These are phyloP conservation scores for Antrodiella citrinella DNA, from an alignment of 768 basidiomycete genomes.

Conservation along the genomic window DNA sequence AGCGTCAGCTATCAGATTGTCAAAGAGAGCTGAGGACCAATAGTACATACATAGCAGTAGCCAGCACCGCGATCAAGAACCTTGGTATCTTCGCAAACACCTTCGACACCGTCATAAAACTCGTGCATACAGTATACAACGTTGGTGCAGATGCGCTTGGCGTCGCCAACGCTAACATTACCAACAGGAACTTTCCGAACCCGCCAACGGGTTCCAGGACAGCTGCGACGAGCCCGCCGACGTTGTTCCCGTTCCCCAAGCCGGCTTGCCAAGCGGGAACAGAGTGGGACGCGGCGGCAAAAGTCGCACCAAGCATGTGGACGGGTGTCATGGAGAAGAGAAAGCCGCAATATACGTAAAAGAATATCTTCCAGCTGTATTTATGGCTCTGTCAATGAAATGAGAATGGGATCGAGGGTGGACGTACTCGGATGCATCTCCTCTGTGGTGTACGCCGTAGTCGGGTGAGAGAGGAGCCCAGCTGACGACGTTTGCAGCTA, in stretches of 20 bases:
- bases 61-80: conserved; percentile 36
- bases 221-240: conserved; percentile 41
- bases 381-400: neutral
- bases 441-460: conserved; percentile 41
- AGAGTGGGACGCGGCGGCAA: conserved; percentile 32
- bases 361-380: conserved; percentile 29
- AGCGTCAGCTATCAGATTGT: neutral
- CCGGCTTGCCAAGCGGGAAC: conserved; percentile 34
- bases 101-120: conserved; percentile 32
- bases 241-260: conserved; percentile 28
- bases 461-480: conserved; percentile 37
- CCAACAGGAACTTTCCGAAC: conserved; percentile 38
- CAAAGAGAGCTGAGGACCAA: neutral
- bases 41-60: conserved; percentile 37
- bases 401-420: neutral
- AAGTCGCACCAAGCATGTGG: conserved; percentile 38
- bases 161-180: conserved; percentile 38
- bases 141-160: conserved; percentile 49
- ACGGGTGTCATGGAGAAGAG: conserved; percentile 27
- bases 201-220: conserved; percentile 29
- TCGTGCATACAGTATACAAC: conserved; percentile 48
- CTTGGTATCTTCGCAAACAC: conserved; percentile 32
- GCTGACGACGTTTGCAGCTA: conserved; percentile 34
- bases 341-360: conserved; percentile 40
- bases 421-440: conserved; percentile 14